These are phyloP conservation scores for Podospora pseudoanserina DNA, from an alignment of 495 filamentous ascomycete genomes.

Conservation along the genomic window DNA sequence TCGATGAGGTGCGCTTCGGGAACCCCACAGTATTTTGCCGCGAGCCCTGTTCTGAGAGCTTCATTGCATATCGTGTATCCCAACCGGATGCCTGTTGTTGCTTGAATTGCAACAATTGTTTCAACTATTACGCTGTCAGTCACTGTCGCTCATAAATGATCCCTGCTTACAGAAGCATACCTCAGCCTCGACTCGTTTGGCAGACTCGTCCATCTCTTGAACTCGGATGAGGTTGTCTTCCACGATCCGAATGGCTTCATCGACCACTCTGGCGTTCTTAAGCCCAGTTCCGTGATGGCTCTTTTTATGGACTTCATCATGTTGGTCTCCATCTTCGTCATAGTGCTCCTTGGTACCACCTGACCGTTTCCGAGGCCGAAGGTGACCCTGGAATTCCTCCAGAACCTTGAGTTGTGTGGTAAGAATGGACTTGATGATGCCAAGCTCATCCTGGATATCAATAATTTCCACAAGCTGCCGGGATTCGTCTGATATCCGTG, in stretches of 20 bases:
- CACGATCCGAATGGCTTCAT: conserved; percentile 21
- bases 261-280: conserved; percentile 9
- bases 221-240: conserved; percentile 19
- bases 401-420: conserved; percentile 16
- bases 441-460: conserved; percentile 25
- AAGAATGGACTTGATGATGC: conserved; percentile 21
- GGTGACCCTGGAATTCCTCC: conserved; percentile 5
- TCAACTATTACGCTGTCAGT: conserved; percentile 10
- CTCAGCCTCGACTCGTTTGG: conserved; percentile 16
- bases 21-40: conserved; percentile 19
- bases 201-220: conserved; percentile 17
- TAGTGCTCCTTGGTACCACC: not conserved
- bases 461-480: conserved; percentile 20
- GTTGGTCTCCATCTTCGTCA: not conserved
- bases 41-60: conserved; percentile 19
- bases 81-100: conserved; percentile 29
- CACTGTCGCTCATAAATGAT: not conserved
- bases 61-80: conserved; percentile 24
- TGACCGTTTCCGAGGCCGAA: not conserved
- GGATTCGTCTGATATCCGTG: conserved; percentile 6
- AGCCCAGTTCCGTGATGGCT: conserved; percentile 17
- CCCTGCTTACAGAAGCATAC: not conserved
- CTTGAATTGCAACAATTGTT: conserved; percentile 28
- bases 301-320: conserved; percentile 5
- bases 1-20: not conserved